phyloP scores from a whole-genome alignment of 345 rosid species.

The Geranium brycei region DNA sequence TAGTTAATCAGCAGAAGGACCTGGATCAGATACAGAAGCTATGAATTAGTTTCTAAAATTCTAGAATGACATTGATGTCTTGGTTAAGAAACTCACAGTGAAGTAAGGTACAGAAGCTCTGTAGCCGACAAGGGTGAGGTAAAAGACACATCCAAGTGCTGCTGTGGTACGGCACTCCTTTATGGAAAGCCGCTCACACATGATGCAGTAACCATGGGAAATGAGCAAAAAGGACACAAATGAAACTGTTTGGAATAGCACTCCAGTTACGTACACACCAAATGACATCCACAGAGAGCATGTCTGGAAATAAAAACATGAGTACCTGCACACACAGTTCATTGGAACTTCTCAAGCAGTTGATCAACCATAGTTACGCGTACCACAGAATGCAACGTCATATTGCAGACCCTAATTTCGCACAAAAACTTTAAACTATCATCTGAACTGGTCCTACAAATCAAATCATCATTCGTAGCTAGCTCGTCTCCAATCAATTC shows the following conservation, averaged over 20 bases:
- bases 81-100: constrained; percentile 38
- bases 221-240: constrained; percentile 80
- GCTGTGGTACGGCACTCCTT: constrained; percentile 72
- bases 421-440: neutral
- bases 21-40: constrained; percentile 24
- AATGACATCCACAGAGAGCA: constrained; percentile 96
- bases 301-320: constrained; percentile 64
- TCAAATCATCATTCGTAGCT: too few relatives aligned
- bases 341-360: neutral
- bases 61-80: too few relatives aligned
- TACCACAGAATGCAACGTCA: neutral
- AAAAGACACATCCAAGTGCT: constrained; percentile 70
- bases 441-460: neutral
- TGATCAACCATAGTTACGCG: too few relatives aligned
- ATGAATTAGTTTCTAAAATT: neutral
- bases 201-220: constrained; percentile 87
- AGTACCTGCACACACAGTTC: constrained; percentile 45
- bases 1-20: constrained; percentile 74
- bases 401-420: neutral
- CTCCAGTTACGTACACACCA: constrained; percentile 87
- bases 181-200: constrained; percentile 69
- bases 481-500: too few relatives aligned
- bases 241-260: constrained; percentile 83
- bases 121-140: constrained; percentile 84
- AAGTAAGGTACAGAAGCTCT: constrained; percentile 87